Percentiles rank a stretch among this genome's conserved stretches.
These are phyloP conservation scores for Xylaria acuta DNA, from an alignment of 495 filamentous ascomycete genomes.

Conservation along the genomic window DNA sequence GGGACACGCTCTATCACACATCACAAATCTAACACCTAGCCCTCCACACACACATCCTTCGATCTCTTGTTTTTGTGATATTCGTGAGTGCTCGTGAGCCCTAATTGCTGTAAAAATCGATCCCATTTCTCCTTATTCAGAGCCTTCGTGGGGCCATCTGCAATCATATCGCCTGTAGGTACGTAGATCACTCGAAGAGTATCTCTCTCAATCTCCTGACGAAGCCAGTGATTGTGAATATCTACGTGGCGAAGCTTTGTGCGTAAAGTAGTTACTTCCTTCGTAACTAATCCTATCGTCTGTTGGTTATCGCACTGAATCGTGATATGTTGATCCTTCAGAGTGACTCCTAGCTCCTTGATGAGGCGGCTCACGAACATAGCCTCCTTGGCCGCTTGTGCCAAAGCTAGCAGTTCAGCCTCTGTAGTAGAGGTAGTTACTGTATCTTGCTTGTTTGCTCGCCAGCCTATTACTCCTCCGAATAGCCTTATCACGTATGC, in stretches of 20 bases:
- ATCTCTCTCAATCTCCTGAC: background rate
- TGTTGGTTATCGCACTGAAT: slow-evolving; percentile 3
- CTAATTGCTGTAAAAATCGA: too few relatives aligned
- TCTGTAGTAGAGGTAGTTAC: slow-evolving; percentile 43
- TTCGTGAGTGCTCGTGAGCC: too few relatives aligned
- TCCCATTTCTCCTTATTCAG: too few relatives aligned
- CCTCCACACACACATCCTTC: too few relatives aligned
- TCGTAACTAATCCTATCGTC: background rate
- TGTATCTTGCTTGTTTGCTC: slow-evolving; percentile 34
- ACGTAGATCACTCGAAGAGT: background rate
- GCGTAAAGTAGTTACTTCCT: too few relatives aligned
- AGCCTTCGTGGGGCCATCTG: background rate
- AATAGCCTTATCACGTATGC: slow-evolving; percentile 37
- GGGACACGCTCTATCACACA: too few relatives aligned
- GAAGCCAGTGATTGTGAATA: background rate
- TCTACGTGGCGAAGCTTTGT: background rate
- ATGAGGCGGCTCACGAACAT: slow-evolving; percentile 24
- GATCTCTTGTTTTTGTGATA: too few relatives aligned
- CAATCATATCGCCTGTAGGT: background rate
- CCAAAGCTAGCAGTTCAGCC: slow-evolving; percentile 33
- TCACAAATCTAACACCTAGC: too few relatives aligned
- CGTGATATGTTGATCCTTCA: background rate
- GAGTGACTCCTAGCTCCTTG: background rate
- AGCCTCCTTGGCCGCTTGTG: slow-evolving; percentile 32
- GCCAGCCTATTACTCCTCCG: slow-evolving; percentile 33